Base-by-base conservation (phyloP, 2,329 filamentous ascomycete species). In the Arthrobotrys megalospora region DNA sequence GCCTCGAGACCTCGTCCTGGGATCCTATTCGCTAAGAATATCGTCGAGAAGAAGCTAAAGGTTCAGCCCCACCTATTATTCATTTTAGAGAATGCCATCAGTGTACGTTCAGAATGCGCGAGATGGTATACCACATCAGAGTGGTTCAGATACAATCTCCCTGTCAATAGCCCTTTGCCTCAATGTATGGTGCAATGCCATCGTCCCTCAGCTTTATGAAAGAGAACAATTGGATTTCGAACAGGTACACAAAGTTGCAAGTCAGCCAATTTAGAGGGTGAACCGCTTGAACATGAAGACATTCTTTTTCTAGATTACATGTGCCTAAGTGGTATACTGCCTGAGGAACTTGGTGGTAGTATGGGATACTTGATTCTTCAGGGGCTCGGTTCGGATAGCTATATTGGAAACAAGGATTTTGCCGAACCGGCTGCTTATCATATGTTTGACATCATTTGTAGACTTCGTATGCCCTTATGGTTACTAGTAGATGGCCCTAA, bases 51-150 rank as follows among this genome's bases (percentile, higher is more conserved):
- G 8, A 41, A 55, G 10, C 47, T 1, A 6, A 62, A 67, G n/a
- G 24, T 67, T 12, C 41, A 62, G n/a, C 43, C 47, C 7, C 38
- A 50, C 8, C 48, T 67, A 1, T 8, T 73, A 7, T 52, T 55
- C 6, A 45, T 47, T 12, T n/a, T 72, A n/a, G 41, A 55, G 8
- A 45, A 45, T 43, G 67, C 64, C 34, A 64, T 71, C 55, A 53
- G 14, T 19, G 67, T 55, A 8, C 67, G 67, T 19, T 53, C 67
- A 5, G 34, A 48, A 16, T 71, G 55, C 24, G 55, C 67, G 6
- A 71, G 32, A 64, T 71, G 67, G 67, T 71, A 71, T n/a, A n/a
- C n/a, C n/a, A n/a, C n/a, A n/a, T n/a, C n/a, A n/a, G n/a, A n/a
- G n/a, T n/a, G n/a, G n/a, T n/a, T 63, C 6, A 12, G 48, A n/a